Evolutionary conservation across 2,329 filamentous ascomycete genomes (phyloP), one percentile per base, ranked within the genome.

Genomic region (Colletotrichum karsti): DNA sequence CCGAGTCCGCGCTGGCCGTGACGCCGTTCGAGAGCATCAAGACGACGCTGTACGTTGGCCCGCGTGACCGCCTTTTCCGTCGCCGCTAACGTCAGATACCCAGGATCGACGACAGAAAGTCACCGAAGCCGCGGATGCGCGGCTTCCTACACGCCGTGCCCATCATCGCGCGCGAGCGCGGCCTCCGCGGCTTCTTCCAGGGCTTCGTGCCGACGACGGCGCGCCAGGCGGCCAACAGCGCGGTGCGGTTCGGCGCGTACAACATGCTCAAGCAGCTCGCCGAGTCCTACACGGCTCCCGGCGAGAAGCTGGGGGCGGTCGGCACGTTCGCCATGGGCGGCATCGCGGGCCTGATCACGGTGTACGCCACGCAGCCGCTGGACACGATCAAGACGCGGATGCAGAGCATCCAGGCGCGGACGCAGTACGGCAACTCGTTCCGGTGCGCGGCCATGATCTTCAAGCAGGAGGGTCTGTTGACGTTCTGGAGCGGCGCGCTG

Each of bases 1-100:
- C 95, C 3, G 96, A 99, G 83, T 97, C 93, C 4, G 82, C 98
- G 57, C 83, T 99, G 3, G 96, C 96, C 10, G 96, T 99, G 35
- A 99, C 96, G 35, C 96, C 96, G 0, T 98, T 97, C 67, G 96
- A 99, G 83, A 97, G 93, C 75, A 98, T 99, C 82, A 99, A 99
- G 86, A 99, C 96, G 56, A 97, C 97, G 73, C 84, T 99, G 88
- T 92, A 78, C 60, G 83, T 79, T 0, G 24, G 4, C 12, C 18
- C 22, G 7, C 9, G 3, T 1, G 12, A 7, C 53, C n/a, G 9
- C 41, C 13, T 51, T 71, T n/a, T 30, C 35, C 20, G n/a, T 22
- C n/a, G 9, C 9, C 48, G 53, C 28, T 39, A 50, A 44, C 39
- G 5, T 12, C 3, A 12, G n/a, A 15, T 12, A 10, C 5, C n/a